A percentile compares a stretch with the other conserved stretches of the same genome.
Conservation (phyloP, 176 grass and related monocot genomes). For the Alloteropsis semialata region DNA sequence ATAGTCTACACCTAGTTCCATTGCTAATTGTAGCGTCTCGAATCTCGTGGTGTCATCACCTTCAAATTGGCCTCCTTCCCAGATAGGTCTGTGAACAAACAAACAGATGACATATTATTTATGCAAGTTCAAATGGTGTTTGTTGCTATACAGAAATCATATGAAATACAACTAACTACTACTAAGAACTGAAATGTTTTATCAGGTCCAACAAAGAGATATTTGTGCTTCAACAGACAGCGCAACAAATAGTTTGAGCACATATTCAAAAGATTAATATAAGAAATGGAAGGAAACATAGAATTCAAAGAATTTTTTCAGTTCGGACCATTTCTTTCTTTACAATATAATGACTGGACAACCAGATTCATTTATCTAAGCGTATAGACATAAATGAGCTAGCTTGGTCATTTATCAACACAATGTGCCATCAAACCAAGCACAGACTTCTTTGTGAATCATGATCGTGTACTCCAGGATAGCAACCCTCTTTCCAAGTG, state of each 20-base stretch:
- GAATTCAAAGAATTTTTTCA: background rate
- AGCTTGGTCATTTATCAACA: no score
- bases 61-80: constrained; percentile 94
- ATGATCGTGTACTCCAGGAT: background rate
- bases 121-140: background rate
- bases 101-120: constrained; percentile 16
- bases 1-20: constrained; percentile 94
- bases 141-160: background rate
- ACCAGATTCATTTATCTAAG: background rate
- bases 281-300: background rate
- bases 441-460: background rate
- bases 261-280: constrained; percentile 9
- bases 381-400: background rate
- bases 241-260: background rate
- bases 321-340: background rate
- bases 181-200: background rate
- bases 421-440: background rate
- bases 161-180: background rate
- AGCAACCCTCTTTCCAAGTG: background rate
- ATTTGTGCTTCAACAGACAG: background rate
- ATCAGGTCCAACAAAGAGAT: background rate
- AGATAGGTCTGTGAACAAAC: constrained; percentile 68
- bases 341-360: background rate
- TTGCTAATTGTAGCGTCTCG: constrained; percentile 65
- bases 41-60: constrained; percentile 81